These are phyloP conservation scores for Aureobasidium zeae DNA, from an alignment of 2,329 filamentous ascomycete genomes.

Conservation along the genomic window DNA sequence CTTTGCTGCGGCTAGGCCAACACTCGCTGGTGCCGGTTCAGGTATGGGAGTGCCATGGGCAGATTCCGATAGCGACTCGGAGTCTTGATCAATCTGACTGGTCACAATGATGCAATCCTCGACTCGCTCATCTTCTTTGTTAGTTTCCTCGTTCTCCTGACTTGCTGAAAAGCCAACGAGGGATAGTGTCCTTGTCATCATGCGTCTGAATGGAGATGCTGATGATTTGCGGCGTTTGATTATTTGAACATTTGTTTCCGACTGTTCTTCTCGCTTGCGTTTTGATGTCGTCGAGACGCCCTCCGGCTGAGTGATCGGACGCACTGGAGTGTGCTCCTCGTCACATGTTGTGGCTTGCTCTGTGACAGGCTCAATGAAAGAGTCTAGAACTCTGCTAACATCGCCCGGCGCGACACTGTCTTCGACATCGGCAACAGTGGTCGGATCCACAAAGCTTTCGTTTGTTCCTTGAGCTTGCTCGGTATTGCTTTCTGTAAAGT, in stretches of 20 bases:
- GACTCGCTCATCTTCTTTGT: slow-evolving; percentile 28
- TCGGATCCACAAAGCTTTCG: not conserved
- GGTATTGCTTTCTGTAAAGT: slow-evolving; percentile 2
- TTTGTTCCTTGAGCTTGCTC: not conserved
- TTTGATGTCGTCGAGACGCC: not conserved
- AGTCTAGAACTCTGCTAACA: slow-evolving; percentile 29
- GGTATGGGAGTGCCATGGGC: not conserved
- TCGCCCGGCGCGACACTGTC: slow-evolving; percentile 20
- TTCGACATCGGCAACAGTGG: not conserved
- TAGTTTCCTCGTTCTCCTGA: not conserved
- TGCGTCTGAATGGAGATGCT: slow-evolving; percentile 23
- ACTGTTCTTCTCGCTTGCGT: slow-evolving; percentile 1
- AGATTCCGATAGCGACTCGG: slow-evolving; percentile 7
- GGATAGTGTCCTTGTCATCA: slow-evolving; percentile 17
- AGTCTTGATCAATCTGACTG: slow-evolving; percentile 16
- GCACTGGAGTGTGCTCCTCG: not conserved
- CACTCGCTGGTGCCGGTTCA: slow-evolving; percentile 7
- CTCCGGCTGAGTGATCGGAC: not conserved
- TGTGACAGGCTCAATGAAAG: slow-evolving; percentile 24
- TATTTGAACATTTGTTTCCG: not conserved
- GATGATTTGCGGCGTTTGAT: slow-evolving; percentile 22
- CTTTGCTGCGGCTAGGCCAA: slow-evolving; percentile 17
- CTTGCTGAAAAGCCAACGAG: slow-evolving; percentile 20
- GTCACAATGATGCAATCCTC: slow-evolving; percentile 35
- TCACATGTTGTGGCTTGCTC: not conserved